Percentiles rank a stretch among this genome's conserved stretches.
Evolutionary conservation across 768 basidiomycete genomes (phyloP).

Genomic region (Russula foetens): DNA sequence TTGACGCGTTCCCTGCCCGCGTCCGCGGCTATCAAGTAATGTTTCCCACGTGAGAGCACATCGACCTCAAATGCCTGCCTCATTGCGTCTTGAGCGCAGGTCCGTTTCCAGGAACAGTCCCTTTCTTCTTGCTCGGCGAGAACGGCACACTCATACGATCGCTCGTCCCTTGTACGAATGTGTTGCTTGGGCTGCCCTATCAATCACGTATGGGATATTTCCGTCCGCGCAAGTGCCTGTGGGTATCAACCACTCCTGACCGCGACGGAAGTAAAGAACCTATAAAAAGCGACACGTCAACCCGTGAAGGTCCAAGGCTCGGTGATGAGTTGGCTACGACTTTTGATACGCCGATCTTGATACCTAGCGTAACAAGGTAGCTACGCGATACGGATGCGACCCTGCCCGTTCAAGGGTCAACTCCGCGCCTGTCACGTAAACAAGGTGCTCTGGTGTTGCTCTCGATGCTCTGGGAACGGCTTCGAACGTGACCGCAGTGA

Average conservation of each 20-base stretch:
- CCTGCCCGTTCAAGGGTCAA: not conserved
- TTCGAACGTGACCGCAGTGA: not conserved
- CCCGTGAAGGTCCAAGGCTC: not conserved
- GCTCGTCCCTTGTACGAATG: not conserved
- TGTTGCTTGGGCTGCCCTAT: not conserved
- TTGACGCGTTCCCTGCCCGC: conserved; percentile 4
- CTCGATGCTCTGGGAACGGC: not conserved
- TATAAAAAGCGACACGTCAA: not conserved
- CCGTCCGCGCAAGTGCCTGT: not conserved
- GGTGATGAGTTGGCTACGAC: conserved; percentile 3
- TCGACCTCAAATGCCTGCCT: not conserved
- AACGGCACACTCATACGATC: not conserved
- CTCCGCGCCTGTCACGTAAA: not conserved
- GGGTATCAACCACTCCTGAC: not conserved
- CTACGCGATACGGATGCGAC: not conserved
- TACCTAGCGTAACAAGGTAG: not conserved
- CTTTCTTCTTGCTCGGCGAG: not conserved
- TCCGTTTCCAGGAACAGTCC: conserved; percentile 10
- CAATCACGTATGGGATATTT: not conserved
- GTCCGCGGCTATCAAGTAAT: not conserved
- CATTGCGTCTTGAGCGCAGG: not conserved
- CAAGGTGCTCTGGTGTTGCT: not conserved
- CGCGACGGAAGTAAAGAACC: not conserved
- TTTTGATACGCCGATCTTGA: conserved; percentile 7
- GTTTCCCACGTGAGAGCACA: not conserved